phyloP scores from a whole-genome alignment of 257 asterid genomes.

The Agastache rugosa region DNA sequence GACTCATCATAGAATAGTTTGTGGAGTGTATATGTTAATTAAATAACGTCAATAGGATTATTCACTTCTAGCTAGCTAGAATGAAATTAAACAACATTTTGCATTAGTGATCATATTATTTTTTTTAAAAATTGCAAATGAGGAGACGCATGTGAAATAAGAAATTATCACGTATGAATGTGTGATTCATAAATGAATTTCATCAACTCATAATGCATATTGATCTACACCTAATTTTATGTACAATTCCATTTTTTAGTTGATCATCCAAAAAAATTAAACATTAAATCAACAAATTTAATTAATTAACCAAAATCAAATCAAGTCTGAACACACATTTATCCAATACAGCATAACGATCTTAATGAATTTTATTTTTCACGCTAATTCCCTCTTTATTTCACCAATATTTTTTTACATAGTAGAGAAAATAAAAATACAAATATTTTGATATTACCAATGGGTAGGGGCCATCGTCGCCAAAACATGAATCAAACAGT shows the following conservation, averaged over 20 bases:
- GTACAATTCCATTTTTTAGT: neutral
- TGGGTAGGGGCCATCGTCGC: conserved; percentile 21
- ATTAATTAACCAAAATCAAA: too few species aligned
- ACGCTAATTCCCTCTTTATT: neutral
- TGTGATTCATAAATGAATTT: neutral
- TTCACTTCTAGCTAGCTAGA: too few species aligned
- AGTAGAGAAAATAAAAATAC: neutral
- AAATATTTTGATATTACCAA: neutral
- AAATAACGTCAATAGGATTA: too few species aligned
- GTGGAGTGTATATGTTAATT: too few species aligned
- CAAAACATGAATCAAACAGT: conserved; percentile 3
- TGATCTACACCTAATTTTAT: neutral
- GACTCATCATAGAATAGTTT: too few species aligned
- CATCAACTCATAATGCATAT: neutral
- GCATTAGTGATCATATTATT: neutral
- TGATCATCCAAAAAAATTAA: neutral
- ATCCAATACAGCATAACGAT: too few species aligned
- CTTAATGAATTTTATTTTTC: too few species aligned
- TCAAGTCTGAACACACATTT: too few species aligned
- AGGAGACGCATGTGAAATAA: neutral
- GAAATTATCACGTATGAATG: neutral
- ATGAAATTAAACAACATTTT: too few species aligned
- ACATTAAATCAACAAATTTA: neutral
- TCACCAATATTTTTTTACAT: neutral
- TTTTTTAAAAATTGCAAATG: neutral